Percentiles rank a stretch among this genome's conserved stretches.
Conservation (phyloP, 306 rosid species). For the Cicer chorassanicum region DNA sequence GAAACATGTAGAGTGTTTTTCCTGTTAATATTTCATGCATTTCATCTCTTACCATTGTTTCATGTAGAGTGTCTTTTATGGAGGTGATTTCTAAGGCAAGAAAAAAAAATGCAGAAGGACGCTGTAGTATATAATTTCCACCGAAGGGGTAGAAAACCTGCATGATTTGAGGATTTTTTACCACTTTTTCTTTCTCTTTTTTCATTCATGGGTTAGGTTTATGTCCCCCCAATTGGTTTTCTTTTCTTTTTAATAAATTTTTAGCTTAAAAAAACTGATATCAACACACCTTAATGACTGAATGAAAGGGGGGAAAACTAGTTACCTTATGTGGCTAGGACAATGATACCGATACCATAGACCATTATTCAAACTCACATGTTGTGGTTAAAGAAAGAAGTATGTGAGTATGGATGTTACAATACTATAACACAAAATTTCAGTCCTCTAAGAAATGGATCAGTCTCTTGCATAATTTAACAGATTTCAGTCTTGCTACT, state of each 20-base stretch:
- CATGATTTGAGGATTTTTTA: no score
- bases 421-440: constrained; percentile 4
- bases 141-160: no score
- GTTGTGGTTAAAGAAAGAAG: constrained; percentile 17
- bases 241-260: no score
- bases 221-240: no score
- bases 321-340: constrained; percentile 5
- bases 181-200: no score
- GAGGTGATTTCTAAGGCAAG: no score
- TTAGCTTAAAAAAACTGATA: not conserved
- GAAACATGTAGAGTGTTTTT: constrained; percentile 2
- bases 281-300: not conserved
- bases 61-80: no score
- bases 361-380: not conserved
- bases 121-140: no score
- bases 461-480: constrained; percentile 10
- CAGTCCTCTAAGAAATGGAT: constrained; percentile 2
- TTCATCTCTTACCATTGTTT: not conserved
- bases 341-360: not conserved
- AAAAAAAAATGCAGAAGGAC: no score
- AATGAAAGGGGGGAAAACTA: not conserved
- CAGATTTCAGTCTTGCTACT: not conserved
- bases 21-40: constrained; percentile 2
- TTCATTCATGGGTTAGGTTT: no score
- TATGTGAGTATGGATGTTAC: constrained; percentile 23